Evolutionary conservation across 345 rosid genomes (phyloP), one percentile per base, ranked within the genome.

Genomic region (Syzygium oleosum): DNA sequence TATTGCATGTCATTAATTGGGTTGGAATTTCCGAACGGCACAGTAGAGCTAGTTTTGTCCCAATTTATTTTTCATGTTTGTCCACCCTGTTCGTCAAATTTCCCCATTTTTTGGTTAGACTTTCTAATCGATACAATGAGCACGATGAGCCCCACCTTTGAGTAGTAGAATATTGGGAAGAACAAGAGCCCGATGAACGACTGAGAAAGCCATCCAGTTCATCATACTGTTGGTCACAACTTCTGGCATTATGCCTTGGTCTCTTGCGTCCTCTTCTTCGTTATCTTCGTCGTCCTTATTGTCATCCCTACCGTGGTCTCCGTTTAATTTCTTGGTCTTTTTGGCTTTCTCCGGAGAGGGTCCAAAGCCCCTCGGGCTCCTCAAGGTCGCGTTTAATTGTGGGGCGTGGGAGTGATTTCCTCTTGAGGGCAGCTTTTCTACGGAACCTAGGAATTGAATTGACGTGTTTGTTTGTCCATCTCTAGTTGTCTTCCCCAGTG

Each of bases 151-250:
- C 89, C 96, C n/a, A 94, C 97, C 87, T 96, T 96, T 96, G 88
- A 97, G 96, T 96, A 94, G 94, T 95, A 96, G 86, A 97, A 96
- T 86, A 97, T 91, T 2, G 98, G 98, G 90, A 97, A 96, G 93
- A 96, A 97, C 89, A 94, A 58, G n/a, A 97, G 89, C 87, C 98
- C 99, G 25, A 91, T 46, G 85, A 94, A 91, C 99, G 43, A 95
- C 98, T 1, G 98, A 88, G 52, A 96, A 91, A 9, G 94, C 96
- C 98, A 97, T 94, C 84, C 98, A 92, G 89, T 92, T 93, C 15
- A 96, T 95, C 97, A 95, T 97, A 92, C 98, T 92, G 90, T 97
- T 97, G 21, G 98, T 97, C 80, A 97, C 98, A 87, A 96, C 90
- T 94, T 96, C 98, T 5, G 98, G 99, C 88, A 96, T 95, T 31